Conservation (phyloP, 139 green algal species). For the Astrephomene gubernaculifera region DNA sequence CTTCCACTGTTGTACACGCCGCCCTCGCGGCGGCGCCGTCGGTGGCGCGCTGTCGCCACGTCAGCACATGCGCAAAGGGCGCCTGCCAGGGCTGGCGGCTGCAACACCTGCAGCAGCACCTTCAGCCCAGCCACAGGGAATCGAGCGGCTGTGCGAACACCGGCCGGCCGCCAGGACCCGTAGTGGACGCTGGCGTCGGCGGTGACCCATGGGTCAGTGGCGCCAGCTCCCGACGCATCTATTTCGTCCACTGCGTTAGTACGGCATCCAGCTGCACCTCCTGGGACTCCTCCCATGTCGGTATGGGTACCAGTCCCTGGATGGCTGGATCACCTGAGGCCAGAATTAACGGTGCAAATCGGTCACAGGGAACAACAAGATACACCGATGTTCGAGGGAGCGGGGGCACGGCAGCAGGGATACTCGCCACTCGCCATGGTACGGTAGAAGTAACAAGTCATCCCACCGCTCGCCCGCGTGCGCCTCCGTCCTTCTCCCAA, state of each 20-base stretch:
- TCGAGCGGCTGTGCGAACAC: not conserved
- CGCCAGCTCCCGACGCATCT: not conserved
- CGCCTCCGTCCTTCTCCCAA: not conserved
- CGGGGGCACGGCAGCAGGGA: not conserved
- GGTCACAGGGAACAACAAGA: not conserved
- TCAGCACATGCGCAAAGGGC: not conserved
- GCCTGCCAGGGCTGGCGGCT: not conserved
- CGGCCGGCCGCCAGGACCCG: constrained; percentile 3
- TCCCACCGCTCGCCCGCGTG: not conserved
- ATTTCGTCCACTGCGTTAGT: not conserved
- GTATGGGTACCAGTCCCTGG: not conserved
- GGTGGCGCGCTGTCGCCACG: not conserved
- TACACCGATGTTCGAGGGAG: not conserved
- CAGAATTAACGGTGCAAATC: not conserved
- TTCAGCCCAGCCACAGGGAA: not conserved
- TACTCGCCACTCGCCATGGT: not conserved
- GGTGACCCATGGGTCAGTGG: too few relatives aligned
- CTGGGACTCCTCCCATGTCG: not conserved
- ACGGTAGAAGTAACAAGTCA: not conserved
- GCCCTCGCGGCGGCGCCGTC: not conserved
- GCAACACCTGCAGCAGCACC: constrained; percentile 18
- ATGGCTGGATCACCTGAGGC: not conserved
- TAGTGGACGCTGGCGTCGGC: not conserved
- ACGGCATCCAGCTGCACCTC: constrained; percentile 18
- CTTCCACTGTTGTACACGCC: not conserved